Percentiles rank a stretch among this genome's conserved stretches.
Conservation (phyloP, 148 eudicot species). For the Silene latifolia region DNA sequence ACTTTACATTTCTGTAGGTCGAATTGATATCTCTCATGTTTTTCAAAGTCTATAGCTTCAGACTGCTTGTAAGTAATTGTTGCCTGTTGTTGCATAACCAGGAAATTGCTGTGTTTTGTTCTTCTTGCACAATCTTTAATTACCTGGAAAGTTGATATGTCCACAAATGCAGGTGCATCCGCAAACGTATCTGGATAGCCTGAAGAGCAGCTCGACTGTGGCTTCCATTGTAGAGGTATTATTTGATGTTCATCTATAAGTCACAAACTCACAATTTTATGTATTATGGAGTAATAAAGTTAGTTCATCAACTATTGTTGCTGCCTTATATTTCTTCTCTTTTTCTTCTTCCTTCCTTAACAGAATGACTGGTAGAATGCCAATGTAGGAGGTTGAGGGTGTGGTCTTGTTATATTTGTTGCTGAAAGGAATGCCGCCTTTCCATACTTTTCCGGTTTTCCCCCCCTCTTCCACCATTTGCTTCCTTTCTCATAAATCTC, state of each 20-base stretch:
- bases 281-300: not conserved
- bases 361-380: not conserved
- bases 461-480: not conserved
- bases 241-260: not conserved
- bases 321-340: not conserved
- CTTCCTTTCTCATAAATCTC: not conserved
- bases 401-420: not conserved
- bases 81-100: not conserved
- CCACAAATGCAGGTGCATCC: conserved; percentile 64
- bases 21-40: not conserved
- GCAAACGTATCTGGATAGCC: conserved; percentile 67
- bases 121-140: not conserved
- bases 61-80: not conserved
- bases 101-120: not conserved
- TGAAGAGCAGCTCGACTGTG: conserved; percentile 64
- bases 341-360: not conserved
- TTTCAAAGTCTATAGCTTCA: not conserved
- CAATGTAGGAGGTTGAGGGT: conserved; percentile 1
- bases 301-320: not conserved
- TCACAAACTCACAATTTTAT: not conserved
- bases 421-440: not conserved
- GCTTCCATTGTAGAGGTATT: conserved; percentile 71
- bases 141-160: conserved; percentile 16
- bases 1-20: not conserved
- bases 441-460: not conserved